These are phyloP conservation scores for Hevea brasiliensis DNA, from an alignment of 345 rosid species.

Conservation along the genomic window DNA sequence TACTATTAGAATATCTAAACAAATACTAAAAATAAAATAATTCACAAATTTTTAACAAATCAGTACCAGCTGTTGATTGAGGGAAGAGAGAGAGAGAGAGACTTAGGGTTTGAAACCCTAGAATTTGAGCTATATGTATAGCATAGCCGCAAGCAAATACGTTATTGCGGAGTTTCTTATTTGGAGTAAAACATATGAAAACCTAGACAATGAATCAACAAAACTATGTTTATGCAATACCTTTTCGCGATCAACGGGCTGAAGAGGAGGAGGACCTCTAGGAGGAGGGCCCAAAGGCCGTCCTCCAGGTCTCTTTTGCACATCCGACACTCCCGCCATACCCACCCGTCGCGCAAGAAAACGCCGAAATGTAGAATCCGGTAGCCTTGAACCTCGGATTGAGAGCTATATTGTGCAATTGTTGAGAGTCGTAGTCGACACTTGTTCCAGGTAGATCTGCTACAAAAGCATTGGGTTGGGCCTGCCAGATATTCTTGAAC, in stretches of 20 bases:
- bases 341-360: neutral
- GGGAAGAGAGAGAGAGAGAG: neutral
- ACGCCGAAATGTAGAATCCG: neutral
- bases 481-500: no score
- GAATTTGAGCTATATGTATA: neutral
- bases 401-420: no score
- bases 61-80: no score
- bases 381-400: no score
- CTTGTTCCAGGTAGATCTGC: no score
- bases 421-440: no score
- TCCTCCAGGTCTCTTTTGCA: constrained; percentile 57
- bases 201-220: constrained; percentile 25
- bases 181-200: neutral
- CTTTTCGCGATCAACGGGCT: constrained; percentile 89
- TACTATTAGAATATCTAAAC: neutral
- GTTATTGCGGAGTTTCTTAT: neutral
- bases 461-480: no score
- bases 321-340: constrained; percentile 59
- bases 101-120: constrained; percentile 29
- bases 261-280: constrained; percentile 59
- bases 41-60: no score
- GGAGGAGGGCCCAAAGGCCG: constrained; percentile 58
- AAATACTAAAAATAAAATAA: neutral
- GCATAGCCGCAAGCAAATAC: neutral
- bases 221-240: constrained; percentile 21